Conservation (phyloP, 2,329 filamentous ascomycete genomes). For the Sordariomycetes sp. region DNA sequence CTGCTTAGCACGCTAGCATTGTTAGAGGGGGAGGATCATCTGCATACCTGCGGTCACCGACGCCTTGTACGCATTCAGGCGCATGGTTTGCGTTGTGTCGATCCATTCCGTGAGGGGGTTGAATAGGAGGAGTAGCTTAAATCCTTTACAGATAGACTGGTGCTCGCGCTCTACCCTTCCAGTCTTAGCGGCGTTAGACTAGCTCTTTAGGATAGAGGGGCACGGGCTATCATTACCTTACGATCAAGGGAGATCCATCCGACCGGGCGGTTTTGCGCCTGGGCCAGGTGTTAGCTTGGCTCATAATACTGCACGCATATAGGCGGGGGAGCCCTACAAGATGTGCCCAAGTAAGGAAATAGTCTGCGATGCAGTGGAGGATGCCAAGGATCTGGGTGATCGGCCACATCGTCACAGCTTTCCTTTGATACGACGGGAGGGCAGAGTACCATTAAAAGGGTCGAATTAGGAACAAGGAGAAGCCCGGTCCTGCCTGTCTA, state of each 20-base stretch:
- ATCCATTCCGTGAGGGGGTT: constrained; percentile 28
- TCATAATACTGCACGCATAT: no score
- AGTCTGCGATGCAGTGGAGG: background rate
- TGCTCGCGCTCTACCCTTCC: constrained; percentile 24
- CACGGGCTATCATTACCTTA: constrained; percentile 12
- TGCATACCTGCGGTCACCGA: constrained; percentile 17
- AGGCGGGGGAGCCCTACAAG: background rate
- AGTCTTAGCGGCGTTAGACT: background rate
- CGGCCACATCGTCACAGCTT: background rate
- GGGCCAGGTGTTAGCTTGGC: background rate
- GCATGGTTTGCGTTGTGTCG: constrained; percentile 22
- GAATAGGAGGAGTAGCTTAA: constrained; percentile 28
- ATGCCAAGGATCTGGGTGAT: background rate
- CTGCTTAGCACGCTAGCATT: background rate
- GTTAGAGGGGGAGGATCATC: background rate
- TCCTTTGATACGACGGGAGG: background rate
- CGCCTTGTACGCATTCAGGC: constrained; percentile 23
- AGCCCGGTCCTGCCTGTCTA: background rate
- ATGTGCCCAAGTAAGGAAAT: background rate
- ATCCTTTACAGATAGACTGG: constrained; percentile 25
- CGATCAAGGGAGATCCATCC: constrained; percentile 6
- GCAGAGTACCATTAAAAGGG: background rate
- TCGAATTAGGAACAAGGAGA: background rate
- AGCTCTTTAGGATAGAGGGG: background rate
- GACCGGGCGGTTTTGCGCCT: background rate